Evolutionary conservation across 805 yeast species (phyloP), one percentile per base, ranked within the genome.

Genomic region (Starmerella vitae): DNA sequence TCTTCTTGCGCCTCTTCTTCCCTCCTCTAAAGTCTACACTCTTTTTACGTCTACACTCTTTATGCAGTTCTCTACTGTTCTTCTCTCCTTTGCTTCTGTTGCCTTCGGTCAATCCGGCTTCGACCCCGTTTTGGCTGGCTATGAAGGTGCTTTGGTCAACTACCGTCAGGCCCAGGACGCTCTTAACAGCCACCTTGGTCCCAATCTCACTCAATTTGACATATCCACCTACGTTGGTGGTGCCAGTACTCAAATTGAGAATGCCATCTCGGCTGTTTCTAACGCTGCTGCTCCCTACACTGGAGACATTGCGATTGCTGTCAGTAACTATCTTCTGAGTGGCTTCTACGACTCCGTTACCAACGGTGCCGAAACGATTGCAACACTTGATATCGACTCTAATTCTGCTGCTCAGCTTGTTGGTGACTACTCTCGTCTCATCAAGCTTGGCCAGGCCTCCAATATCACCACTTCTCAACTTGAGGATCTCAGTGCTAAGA

Each of bases 331-430:
- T 20, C 37, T 49, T n/a, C 40, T 47, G 13, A 58, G 58, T 21
- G 58, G 60, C 22, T 43, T 49, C 36, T 53, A 54, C 30, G 57
- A 56, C 43, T 45, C 59, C n/a, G 44, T 54, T 17, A 53, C 59
- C 39, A 41, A 47, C 44, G 56, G 59, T 26, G 57, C 54, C 19
- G 58, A 53, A 43, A 21, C 47, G 30, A 49, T 50, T 14, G 51
- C 47, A 32, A 38, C 30, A 24, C 42, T 29, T 37, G 48, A 45
- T 6, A 22, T 38, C 17, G 34, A 36, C 21, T 46, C 48, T 18
- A 44, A 33, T 32, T 22, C 25, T 19, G 30, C 33, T 20, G 45
- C 35, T 18, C 45, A 39, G 5, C 38, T 45, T 20, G 41, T 47
- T n/a, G 47, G 49, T 29, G 41, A 47, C 46, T 45, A 45, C 44